Evolutionary conservation across 2,329 filamentous ascomycete genomes (phyloP).

Genomic region (Didymella keratinophila): DNA sequence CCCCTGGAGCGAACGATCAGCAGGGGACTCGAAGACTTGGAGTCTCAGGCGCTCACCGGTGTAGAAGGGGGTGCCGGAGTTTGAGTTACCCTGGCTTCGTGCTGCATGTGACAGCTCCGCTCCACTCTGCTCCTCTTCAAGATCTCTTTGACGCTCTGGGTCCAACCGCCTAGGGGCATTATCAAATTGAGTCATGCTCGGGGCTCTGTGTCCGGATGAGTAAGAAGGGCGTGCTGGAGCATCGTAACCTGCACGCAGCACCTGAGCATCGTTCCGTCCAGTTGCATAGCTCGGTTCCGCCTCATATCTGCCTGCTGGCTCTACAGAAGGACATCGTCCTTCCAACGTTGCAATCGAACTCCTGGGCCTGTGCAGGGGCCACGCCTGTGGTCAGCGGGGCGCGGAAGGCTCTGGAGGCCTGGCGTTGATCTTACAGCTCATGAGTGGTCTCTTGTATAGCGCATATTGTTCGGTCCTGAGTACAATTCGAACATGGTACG

Average conservation of each 20-base stretch:
- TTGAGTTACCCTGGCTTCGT: conserved; percentile 1
- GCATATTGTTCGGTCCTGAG: conserved; percentile 11
- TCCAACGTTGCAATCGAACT: background rate
- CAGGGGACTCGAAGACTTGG: background rate
- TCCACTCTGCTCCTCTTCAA: conserved; percentile 19
- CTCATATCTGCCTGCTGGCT: background rate
- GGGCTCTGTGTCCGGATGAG: background rate
- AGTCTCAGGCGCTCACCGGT: background rate
- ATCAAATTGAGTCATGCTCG: background rate
- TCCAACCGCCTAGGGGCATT: background rate
- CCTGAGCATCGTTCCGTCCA: background rate
- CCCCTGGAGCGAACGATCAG: conserved; percentile 3
- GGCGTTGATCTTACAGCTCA: conserved; percentile 16
- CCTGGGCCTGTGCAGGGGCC: background rate
- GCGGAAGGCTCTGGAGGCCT: background rate
- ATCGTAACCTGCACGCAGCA: background rate
- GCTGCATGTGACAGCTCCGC: conserved; percentile 18
- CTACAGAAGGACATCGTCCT: background rate
- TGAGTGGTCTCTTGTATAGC: conserved; percentile 7
- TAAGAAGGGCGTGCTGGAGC: background rate
- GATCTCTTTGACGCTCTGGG: conserved; percentile 14
- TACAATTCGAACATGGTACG: conserved; percentile 16
- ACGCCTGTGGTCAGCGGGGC: background rate
- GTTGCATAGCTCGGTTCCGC: background rate
- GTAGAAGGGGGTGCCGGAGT: conserved; percentile 18